Evolutionary conservation across 345 rosid species (phyloP).

Genomic region (Boechera stricta): DNA sequence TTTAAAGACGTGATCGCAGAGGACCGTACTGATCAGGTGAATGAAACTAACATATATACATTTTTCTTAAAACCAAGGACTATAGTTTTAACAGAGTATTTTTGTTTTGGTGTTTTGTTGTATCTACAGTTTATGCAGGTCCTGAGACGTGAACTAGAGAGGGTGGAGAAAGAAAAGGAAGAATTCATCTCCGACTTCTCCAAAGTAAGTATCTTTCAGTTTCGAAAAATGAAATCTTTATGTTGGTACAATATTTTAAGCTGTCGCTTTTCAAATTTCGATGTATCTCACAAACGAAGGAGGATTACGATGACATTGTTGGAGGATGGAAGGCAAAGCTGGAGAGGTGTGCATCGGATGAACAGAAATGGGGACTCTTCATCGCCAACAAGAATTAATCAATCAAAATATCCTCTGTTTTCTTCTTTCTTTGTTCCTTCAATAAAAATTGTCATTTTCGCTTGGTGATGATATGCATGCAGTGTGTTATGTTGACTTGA

Average conservation of each 20-base stretch:
- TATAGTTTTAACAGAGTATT: background rate
- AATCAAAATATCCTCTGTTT: background rate
- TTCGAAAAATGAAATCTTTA: background rate
- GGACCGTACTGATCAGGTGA: slow-evolving; percentile 93
- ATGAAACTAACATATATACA: background rate
- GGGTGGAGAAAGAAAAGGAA: slow-evolving; percentile 75
- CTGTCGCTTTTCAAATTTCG: background rate
- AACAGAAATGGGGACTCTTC: slow-evolving; percentile 87
- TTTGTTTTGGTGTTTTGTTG: background rate
- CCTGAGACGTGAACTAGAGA: slow-evolving; percentile 67
- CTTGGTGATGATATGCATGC: slow-evolving; percentile 10
- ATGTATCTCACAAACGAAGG: slow-evolving; percentile 50
- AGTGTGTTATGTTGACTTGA: slow-evolving; percentile 18
- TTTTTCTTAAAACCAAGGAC: background rate
- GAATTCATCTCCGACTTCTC: slow-evolving; percentile 77
- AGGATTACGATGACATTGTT: slow-evolving; percentile 77
- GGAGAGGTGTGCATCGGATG: slow-evolving; percentile 65
- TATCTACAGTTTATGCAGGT: slow-evolving; percentile 67
- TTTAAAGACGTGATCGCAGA: slow-evolving; percentile 76
- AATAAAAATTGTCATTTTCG: slow-evolving; percentile 22
- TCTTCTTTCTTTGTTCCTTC: background rate
- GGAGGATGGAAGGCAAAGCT: slow-evolving; percentile 88
- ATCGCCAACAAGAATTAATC: slow-evolving; percentile 51
- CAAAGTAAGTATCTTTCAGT: slow-evolving; percentile 51
- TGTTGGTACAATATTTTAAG: background rate